phyloP scores from a whole-genome alignment of 345 rosid genomes.

The Moringa oleifera region DNA sequence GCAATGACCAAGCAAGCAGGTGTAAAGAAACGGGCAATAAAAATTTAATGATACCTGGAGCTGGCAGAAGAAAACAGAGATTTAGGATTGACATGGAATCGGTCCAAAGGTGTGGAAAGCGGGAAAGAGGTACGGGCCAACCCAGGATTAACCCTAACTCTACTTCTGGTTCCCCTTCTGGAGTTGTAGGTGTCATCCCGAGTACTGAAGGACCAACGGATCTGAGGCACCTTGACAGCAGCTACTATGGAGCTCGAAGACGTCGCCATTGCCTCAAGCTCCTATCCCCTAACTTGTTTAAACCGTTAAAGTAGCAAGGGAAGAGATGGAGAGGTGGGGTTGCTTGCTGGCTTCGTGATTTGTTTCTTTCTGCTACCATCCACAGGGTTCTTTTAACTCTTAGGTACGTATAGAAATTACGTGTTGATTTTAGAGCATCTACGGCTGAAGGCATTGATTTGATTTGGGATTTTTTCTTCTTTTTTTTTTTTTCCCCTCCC shows the following conservation, averaged over 20 bases:
- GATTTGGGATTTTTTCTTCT: too few species aligned
- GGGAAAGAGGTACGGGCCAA: not conserved
- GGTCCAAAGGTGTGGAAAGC: slow-evolving; percentile 11
- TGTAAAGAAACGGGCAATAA: not conserved
- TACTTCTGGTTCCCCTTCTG: slow-evolving; percentile 9
- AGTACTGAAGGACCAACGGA: slow-evolving; percentile 16
- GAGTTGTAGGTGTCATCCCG: slow-evolving; percentile 20
- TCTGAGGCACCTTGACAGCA: slow-evolving; percentile 24
- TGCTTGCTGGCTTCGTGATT: not conserved
- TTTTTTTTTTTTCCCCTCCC: too few species aligned
- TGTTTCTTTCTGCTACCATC: too few species aligned
- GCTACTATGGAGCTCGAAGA: slow-evolving; percentile 33
- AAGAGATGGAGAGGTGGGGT: not conserved
- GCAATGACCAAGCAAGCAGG: slow-evolving; percentile 1
- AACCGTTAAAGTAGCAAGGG: slow-evolving; percentile 7
- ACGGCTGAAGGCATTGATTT: too few species aligned
- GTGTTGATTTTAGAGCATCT: too few species aligned
- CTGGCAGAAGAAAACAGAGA: slow-evolving; percentile 12
- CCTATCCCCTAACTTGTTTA: not conserved
- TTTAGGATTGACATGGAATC: slow-evolving; percentile 22
- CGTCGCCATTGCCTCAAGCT: slow-evolving; percentile 28
- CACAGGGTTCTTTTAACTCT: too few species aligned
- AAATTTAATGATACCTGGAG: slow-evolving; percentile 19
- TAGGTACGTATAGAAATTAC: too few species aligned
- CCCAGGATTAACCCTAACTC: slow-evolving; percentile 26